Percentiles rank a stretch among this genome's conserved stretches.
Conservation (phyloP, 2,329 filamentous ascomycete genomes). For the Geosmithia morbida region DNA sequence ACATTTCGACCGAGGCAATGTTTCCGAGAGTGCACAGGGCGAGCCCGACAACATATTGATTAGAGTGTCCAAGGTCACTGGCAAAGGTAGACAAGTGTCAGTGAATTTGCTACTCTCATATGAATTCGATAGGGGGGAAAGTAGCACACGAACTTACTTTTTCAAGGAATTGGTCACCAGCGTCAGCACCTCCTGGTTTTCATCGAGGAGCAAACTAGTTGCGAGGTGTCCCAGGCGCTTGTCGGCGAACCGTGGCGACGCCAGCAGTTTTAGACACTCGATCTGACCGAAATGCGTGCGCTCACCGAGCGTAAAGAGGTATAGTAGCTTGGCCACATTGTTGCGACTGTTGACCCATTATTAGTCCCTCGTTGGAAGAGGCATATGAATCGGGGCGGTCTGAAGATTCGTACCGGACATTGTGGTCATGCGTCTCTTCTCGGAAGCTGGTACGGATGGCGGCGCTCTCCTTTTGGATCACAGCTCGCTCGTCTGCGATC, state of each 20-base stretch:
- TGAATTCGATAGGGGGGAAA: neutral
- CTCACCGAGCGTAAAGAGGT: constrained; percentile 95
- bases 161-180: constrained; percentile 95
- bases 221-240: constrained; percentile 92
- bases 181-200: constrained; percentile 96
- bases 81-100: neutral
- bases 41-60: constrained; percentile 95
- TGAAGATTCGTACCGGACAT: constrained; percentile 54
- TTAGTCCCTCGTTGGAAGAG: neutral
- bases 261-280: constrained; percentile 93
- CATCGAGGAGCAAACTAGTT: constrained; percentile 89
- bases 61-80: constrained; percentile 91
- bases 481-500: constrained; percentile 94
- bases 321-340: constrained; percentile 96
- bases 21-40: constrained; percentile 94
- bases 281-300: constrained; percentile 98
- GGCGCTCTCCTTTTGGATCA: constrained; percentile 98
- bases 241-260: constrained; percentile 93
- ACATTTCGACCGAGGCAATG: constrained; percentile 97
- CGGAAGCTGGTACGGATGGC: constrained; percentile 94
- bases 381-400: neutral
- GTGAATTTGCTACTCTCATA: neutral
- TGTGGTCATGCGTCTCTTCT: constrained; percentile 88
- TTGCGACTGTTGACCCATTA: constrained; percentile 58
- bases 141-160: constrained; percentile 46